Evolutionary conservation across 495 filamentous ascomycete genomes (phyloP).

Genomic region (Lasiosphaeris hirsuta): DNA sequence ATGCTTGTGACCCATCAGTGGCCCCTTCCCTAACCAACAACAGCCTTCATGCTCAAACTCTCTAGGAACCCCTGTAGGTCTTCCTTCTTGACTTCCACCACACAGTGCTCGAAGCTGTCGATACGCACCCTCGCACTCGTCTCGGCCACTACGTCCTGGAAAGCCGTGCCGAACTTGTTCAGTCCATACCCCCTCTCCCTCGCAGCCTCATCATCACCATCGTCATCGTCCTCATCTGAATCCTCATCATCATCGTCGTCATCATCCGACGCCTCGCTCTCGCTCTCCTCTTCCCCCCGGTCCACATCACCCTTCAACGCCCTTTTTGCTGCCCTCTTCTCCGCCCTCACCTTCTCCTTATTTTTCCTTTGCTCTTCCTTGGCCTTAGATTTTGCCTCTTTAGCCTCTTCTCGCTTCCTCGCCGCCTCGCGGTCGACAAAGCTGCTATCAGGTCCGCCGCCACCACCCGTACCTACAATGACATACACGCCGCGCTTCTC

Average conservation of each 20-base stretch:
- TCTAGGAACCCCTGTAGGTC: constrained; percentile 90
- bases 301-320: constrained; percentile 49
- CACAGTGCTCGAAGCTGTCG: constrained; percentile 95
- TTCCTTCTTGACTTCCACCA: constrained; percentile 94
- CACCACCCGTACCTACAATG: constrained; percentile 83
- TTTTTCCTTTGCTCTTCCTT: constrained; percentile 57
- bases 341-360: constrained; percentile 59
- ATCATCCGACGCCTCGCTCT: constrained; percentile 20
- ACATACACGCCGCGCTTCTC: constrained; percentile 86
- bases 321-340: constrained; percentile 51
- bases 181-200: constrained; percentile 62
- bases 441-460: constrained; percentile 61
- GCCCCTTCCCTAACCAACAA: constrained; percentile 55
- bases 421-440: constrained; percentile 60
- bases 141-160: constrained; percentile 90
- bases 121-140: constrained; percentile 87
- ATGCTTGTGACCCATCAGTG: constrained; percentile 34
- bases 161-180: constrained; percentile 91
- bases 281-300: constrained; percentile 29
- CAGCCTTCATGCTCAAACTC: constrained; percentile 83
- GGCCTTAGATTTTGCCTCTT: constrained; percentile 58
- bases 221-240: constrained; percentile 49
- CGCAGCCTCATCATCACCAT: constrained; percentile 55
- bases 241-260: constrained; percentile 16
- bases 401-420: constrained; percentile 55